Evolutionary conservation across 2,329 filamentous ascomycete species (phyloP), one percentile per base, ranked within the genome.

Genomic region (Trichoderma sp.): DNA sequence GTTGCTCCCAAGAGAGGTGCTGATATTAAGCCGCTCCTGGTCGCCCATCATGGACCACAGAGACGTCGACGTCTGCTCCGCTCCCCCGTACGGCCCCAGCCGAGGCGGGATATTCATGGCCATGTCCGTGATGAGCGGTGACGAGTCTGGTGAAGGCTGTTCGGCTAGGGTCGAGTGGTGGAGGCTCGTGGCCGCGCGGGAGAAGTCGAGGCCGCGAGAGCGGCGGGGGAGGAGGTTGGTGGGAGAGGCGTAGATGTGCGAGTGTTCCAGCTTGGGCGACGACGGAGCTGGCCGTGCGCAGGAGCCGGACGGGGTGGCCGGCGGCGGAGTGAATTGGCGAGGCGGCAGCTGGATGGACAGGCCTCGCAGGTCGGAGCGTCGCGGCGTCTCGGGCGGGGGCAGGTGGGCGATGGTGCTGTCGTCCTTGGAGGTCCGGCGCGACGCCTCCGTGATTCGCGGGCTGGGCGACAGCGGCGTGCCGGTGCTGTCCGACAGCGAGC

Each of bases 151-250:
- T 5, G 91, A 95, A 0, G 91, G 90, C 75, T 90, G 87, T 71
- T 97, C 92, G 64, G 94, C 93, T 9, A 98, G 85, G 0, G 91
- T 98, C 17, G 94, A 97, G 77, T 98, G 95, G 78, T 98, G 95
- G 24, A 99, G 83, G 74, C 93, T 96, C 12, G 94, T 97, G 68
- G 92, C 95, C 12, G 93, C 93, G 70, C 94, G 86, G 47, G 94
- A 94, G 77, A 97, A 98, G 78, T 98, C 94, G 67, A 97, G 82
- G 50, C 94, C 94, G 64, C 94, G 87, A 34, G 93, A 97, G 67
- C 93, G 89, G 69, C 94, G 88, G 19, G 94, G 94, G 7, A 98
- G 84, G 54, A 96, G 90, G 62, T 93, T 96, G 28, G 91, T 90
- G 2, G 93, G 93, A 1, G 92, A 94, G 48, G 90, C 90, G 79